Evolutionary conservation across 2,329 filamentous ascomycete species (phyloP), one percentile per base, ranked within the genome.

Genomic region (Cladosporium sp.): DNA sequence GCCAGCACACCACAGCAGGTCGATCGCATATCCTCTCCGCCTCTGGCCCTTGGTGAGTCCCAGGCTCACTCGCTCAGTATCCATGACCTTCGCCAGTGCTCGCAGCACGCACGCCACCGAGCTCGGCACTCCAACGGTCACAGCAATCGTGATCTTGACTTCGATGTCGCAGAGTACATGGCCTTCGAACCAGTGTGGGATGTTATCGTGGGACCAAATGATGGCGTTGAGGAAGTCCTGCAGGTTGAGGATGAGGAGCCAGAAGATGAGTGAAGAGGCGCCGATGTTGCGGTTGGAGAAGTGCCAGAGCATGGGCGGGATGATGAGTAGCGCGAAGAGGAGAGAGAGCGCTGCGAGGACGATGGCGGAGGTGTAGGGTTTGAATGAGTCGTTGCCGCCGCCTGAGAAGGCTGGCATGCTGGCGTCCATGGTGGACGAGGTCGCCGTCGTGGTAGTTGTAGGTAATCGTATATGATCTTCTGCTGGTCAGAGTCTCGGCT

Each of bases 151-250:
- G 36, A 91, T 71, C 67, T 88, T 87, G 63, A 83, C 80, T 69
- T 90, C 82, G 58, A 91, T 77, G 73, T 91, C 89, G 76, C 89
- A 91, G 65, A 89, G 83, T 2, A 82, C 83, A 5, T 74, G 72
- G 5, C 89, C 89, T 65, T 82, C 75, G 82, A 83, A 91, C 83
- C 85, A 87, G 6, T 77, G 74, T 0, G 71, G 43, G 14, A 84
- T 71, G 68, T 89, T 78, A 68, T 89, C 85, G 8, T 80, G 84
- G 0, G 84, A 82, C 89, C 89, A 91, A 67, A 90, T 82, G 58
- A 89, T 74, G 1, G 87, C 80, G 71, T 91, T 91, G 79, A 87
- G 75, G 67, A 87, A 80, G 68, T 82, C 84, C 73, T 85, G 81
- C 62, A 88, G 64, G 70, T 89, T 89, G 65, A 83, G 74, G n/a